Base-by-base conservation (phyloP, 1,284 basidiomycete genomes). In the Ceratobasidium sp. region DNA sequence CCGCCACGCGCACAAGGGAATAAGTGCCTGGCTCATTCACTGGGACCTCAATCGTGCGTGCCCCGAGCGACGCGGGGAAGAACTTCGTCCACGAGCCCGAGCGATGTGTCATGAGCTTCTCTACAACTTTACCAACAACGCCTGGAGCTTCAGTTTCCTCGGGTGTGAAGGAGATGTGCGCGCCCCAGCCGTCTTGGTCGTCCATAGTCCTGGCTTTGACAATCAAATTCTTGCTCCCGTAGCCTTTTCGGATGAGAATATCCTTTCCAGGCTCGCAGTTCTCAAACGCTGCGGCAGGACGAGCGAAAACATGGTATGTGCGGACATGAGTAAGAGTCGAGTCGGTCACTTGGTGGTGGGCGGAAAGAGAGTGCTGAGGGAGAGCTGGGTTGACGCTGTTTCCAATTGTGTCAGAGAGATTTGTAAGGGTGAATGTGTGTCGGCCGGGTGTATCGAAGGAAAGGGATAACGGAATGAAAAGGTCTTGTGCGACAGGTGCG, bases 11-110 rank as follows among this genome's bases (percentile, higher is more conserved):
- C 0, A 87, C 78, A 36, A 99, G 86, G 3, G 86, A 87, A 79
- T 96, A 99, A 49, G 89, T 87, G n/a, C 96, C 96, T 0, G 94
- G 89, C 4, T 84, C 81, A 74, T 76, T 83, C 44, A 86, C 86
- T 23, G 80, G 81, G 14, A 93, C 79, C 12, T 81, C 81, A 8
- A 92, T 75, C 7, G 86, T 83, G 38, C 82, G 83, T 49, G 81
- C 79, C 30, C 80, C 80, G n/a, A 81, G 81, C 53, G 84, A 79
- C 2, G 87, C 84, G 64, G 84, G 84, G 48, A 91, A 75, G 3
- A 82, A 84, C 77, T 87, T 86, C 60, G 83, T 85, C 89, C 89
- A 91, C 2, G 63, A 3, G 3, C 16, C 60, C 16, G 59, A 44
- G 16, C n/a, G 18, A 49, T 74, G 46, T 18, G 77, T 73, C 6